Conservation (phyloP, 306 rosid genomes). For the Citrullus amarus region DNA sequence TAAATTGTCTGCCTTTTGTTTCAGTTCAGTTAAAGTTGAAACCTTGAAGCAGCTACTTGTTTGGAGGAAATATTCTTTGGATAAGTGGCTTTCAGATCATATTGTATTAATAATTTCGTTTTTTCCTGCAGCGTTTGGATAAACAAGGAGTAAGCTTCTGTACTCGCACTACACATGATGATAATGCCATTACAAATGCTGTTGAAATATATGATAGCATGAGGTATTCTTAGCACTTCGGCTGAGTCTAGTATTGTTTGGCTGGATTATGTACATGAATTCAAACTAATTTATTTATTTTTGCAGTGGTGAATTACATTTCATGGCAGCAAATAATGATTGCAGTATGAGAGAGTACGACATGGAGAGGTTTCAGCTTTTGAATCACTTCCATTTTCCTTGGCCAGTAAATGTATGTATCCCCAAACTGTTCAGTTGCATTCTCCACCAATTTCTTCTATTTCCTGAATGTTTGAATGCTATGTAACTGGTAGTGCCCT, state of each 20-base stretch:
- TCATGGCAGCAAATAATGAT: constrained; percentile 33
- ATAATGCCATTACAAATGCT: constrained; percentile 28
- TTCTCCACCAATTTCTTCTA: background rate
- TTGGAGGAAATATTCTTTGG: background rate
- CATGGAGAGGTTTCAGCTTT: constrained; percentile 26
- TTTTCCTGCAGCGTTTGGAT: constrained; percentile 21
- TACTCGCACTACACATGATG: constrained; percentile 23
- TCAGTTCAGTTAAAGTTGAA: background rate
- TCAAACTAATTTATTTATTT: background rate
- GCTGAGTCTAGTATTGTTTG: background rate
- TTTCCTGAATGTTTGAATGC: background rate
- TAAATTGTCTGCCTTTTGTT: background rate
- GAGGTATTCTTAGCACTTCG: constrained; percentile 9
- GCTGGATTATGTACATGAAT: background rate
- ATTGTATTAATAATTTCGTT: background rate
- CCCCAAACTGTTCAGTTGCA: background rate
- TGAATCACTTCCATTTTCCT: constrained; percentile 22
- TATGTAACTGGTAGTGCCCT: background rate
- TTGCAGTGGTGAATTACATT: constrained; percentile 26
- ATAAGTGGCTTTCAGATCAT: background rate
- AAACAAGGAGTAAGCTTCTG: constrained; percentile 29
- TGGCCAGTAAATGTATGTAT: constrained; percentile 30
- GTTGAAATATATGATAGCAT: constrained; percentile 19
- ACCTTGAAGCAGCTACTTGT: background rate
- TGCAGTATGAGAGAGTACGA: constrained; percentile 24